Percentiles rank a stretch among this genome's conserved stretches.
Evolutionary conservation across 192 early-diverging fungal genomes (phyloP).

Genomic region (Gaertneriomyces semiglobifer): DNA sequence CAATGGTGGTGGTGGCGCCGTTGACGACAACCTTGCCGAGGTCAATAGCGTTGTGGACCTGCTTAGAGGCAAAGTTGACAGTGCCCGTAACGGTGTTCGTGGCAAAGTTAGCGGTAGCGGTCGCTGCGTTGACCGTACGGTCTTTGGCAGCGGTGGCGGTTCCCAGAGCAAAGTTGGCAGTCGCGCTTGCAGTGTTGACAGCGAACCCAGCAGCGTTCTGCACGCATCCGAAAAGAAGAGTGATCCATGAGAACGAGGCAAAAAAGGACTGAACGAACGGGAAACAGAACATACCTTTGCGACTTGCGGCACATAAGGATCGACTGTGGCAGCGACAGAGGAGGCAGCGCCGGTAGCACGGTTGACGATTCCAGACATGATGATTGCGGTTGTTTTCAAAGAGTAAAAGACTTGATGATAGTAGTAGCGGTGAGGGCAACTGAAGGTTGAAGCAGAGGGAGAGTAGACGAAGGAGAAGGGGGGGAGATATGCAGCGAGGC

Average conservation of each 20-base stretch:
- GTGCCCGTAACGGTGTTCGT: conserved; percentile 27
- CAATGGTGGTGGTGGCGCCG: conserved; percentile 51
- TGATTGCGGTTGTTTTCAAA: not conserved
- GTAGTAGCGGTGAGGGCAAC: not conserved
- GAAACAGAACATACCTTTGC: conserved; percentile 32
- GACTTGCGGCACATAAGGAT: conserved; percentile 46
- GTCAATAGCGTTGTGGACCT: conserved; percentile 33
- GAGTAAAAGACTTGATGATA: conserved; percentile 2
- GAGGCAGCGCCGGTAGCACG: conserved; percentile 22
- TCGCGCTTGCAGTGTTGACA: conserved; percentile 1
- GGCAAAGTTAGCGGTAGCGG: conserved; percentile 26
- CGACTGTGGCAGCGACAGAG: conserved; percentile 32
- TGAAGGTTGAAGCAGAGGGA: no score
- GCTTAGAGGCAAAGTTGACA: conserved; percentile 29
- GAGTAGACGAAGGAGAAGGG: no score
- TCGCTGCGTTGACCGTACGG: conserved; percentile 21
- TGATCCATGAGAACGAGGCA: conserved; percentile 8
- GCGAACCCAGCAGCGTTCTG: conserved; percentile 5
- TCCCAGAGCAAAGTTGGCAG: conserved; percentile 26
- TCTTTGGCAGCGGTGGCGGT: conserved; percentile 10
- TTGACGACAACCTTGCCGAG: conserved; percentile 42
- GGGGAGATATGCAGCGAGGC: no score
- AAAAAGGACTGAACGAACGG: conserved; percentile 8
- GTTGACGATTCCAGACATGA: conserved; percentile 32
- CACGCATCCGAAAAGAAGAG: not conserved